Percentiles rank a stretch among this genome's conserved stretches.
phyloP scores from a whole-genome alignment of 23 red algal species.

The Gracilariopsis chorda region DNA sequence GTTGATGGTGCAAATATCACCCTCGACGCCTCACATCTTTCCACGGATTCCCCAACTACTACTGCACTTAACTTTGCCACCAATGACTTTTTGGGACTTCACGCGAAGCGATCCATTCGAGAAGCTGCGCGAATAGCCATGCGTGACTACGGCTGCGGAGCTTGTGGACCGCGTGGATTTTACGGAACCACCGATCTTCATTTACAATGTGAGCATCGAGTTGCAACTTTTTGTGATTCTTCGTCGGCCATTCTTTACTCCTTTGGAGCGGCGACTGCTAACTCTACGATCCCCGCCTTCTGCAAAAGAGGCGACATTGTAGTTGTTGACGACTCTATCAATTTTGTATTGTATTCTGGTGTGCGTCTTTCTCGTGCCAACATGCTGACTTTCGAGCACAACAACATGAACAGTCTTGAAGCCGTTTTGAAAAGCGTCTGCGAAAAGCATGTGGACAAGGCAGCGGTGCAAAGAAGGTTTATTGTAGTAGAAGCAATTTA shows the following conservation, averaged over 20 bases:
- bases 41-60: background rate
- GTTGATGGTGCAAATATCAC: background rate
- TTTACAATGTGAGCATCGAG: constrained; percentile 69
- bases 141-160: constrained; percentile 72
- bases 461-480: constrained; percentile 67
- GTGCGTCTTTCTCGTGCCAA: constrained; percentile 70
- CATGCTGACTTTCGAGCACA: constrained; percentile 72
- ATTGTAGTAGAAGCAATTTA: constrained; percentile 92
- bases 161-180: constrained; percentile 96
- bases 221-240: constrained; percentile 69
- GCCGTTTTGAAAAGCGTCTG: constrained; percentile 32
- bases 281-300: constrained; percentile 87
- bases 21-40: background rate
- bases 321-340: constrained; percentile 68
- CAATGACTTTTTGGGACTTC: constrained; percentile 70
- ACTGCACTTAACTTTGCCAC: constrained; percentile 64
- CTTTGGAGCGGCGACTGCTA: constrained; percentile 82
- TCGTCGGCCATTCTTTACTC: constrained; percentile 86
- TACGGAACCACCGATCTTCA: constrained; percentile 93
- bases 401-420: constrained; percentile 71
- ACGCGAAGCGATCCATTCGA: constrained; percentile 21
- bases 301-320: constrained; percentile 91
- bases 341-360: constrained; percentile 67
- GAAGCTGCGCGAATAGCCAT: constrained; percentile 40
- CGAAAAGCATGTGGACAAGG: constrained; percentile 11